Conservation (phyloP, 1,284 basidiomycete genomes). For the Ceratorhiza oryzae-sativae region DNA sequence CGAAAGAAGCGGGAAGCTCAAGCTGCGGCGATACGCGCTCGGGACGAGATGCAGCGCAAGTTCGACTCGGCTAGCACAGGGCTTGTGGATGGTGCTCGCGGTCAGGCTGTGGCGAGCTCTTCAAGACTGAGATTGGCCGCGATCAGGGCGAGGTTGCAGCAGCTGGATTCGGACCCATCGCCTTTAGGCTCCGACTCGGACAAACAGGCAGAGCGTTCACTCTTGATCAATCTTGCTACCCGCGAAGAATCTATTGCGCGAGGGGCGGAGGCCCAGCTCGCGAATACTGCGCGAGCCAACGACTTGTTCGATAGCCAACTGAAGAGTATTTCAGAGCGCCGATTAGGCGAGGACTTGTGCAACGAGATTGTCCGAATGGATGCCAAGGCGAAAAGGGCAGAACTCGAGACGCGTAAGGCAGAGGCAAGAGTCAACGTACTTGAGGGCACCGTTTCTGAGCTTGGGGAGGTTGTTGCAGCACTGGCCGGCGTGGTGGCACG, state of each 20-base stretch:
- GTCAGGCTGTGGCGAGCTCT: slow-evolving; percentile 77
- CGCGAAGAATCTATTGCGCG: slow-evolving; percentile 75
- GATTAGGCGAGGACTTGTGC: slow-evolving; percentile 78
- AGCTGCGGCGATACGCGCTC: slow-evolving; percentile 72
- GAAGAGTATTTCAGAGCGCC: slow-evolving; percentile 78
- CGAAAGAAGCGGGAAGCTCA: slow-evolving; percentile 72
- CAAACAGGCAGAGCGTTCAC: slow-evolving; percentile 73
- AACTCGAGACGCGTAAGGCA: slow-evolving; percentile 75
- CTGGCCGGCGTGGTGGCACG: slow-evolving; percentile 81
- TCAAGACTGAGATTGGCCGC: slow-evolving; percentile 60
- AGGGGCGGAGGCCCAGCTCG: slow-evolving; percentile 65
- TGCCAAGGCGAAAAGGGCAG: slow-evolving; percentile 68
- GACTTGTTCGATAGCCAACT: slow-evolving; percentile 86
- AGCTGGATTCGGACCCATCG: slow-evolving; percentile 61
- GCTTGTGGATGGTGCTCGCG: slow-evolving; percentile 79
- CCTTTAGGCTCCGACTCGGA: slow-evolving; percentile 60
- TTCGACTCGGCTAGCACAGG: slow-evolving; percentile 70
- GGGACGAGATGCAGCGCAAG: slow-evolving; percentile 72
- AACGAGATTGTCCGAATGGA: slow-evolving; percentile 77
- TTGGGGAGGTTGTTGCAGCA: slow-evolving; percentile 72
- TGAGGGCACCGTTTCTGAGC: slow-evolving; percentile 66
- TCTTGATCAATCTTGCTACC: slow-evolving; percentile 71
- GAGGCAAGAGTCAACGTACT: slow-evolving; percentile 74
- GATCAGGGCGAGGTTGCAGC: slow-evolving; percentile 69
- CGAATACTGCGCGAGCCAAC: slow-evolving; percentile 74